Conservation (phyloP, 345 rosid genomes). For the Salix arbutifolia region DNA sequence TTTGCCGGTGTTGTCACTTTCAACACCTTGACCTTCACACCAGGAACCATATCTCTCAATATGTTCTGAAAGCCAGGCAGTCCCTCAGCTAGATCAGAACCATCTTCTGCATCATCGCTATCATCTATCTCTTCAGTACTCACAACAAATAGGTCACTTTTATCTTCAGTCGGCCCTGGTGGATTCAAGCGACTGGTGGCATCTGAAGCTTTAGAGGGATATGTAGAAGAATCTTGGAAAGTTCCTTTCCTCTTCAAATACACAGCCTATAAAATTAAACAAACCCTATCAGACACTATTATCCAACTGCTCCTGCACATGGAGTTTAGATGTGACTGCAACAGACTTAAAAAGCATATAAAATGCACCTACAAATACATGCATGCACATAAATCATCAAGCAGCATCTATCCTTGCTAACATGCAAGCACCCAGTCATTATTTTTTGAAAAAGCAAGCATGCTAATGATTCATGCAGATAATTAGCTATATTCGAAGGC, state of each 20-base stretch:
- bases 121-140: slow-evolving; percentile 60
- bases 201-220: slow-evolving; percentile 39
- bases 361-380: background rate
- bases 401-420: background rate
- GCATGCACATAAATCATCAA: background rate
- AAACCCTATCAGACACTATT: slow-evolving; percentile 12
- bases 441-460: background rate
- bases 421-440: background rate
- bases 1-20: slow-evolving; percentile 72
- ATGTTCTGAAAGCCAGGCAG: slow-evolving; percentile 67
- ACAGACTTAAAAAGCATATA: background rate
- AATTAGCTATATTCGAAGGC: background rate
- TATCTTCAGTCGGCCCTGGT: slow-evolving; percentile 50
- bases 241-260: slow-evolving; percentile 60
- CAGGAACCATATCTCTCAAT: slow-evolving; percentile 83
- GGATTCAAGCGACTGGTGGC: slow-evolving; percentile 39
- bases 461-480: background rate
- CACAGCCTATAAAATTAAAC: slow-evolving; percentile 56
- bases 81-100: slow-evolving; percentile 66
- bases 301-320: background rate
- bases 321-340: background rate
- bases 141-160: slow-evolving; percentile 44
- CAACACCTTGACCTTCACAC: slow-evolving; percentile 76
- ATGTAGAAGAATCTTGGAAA: slow-evolving; percentile 40
- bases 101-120: slow-evolving; percentile 55